phyloP scores from a whole-genome alignment of 2,329 filamentous ascomycete genomes.

The Dryadomyces quercivorus region DNA sequence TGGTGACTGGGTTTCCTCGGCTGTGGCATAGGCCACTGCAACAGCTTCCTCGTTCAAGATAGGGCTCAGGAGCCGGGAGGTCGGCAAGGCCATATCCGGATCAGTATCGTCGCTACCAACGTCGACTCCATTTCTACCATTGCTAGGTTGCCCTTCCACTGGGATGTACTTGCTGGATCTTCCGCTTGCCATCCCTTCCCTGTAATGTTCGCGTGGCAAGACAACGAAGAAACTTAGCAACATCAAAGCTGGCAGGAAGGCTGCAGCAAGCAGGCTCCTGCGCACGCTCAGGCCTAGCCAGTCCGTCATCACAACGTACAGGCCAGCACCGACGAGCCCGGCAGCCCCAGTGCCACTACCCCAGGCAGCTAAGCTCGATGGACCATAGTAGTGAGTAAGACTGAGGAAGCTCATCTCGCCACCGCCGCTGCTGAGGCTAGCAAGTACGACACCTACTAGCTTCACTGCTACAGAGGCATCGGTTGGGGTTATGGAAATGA shows the following conservation, averaged over 20 bases:
- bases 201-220: constrained; percentile 49
- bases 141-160: constrained; percentile 1
- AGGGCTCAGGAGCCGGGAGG: constrained; percentile 18
- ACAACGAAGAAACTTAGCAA: constrained; percentile 74
- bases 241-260: constrained; percentile 72
- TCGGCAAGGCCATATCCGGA: constrained; percentile 16
- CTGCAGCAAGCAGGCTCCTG: constrained; percentile 63
- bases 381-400: constrained; percentile 86
- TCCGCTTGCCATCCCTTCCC: constrained; percentile 17
- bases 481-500: constrained; percentile 68
- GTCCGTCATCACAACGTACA: constrained; percentile 79
- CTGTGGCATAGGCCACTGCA: constrained; percentile 26
- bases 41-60: constrained; percentile 24
- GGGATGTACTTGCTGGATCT: constrained; percentile 6
- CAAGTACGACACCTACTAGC: constrained; percentile 71
- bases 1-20: constrained; percentile 11
- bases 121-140: constrained; percentile 21
- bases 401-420: constrained; percentile 88
- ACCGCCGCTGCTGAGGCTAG: constrained; percentile 72
- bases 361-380: constrained; percentile 80
- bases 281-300: constrained; percentile 64
- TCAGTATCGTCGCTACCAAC: constrained; percentile 17
- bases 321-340: constrained; percentile 72
- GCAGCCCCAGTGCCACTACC: constrained; percentile 85
- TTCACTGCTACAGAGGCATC: constrained; percentile 57